These are phyloP conservation scores for Colletotrichum chrysophilum DNA, from an alignment of 2,329 filamentous ascomycete genomes.

Conservation along the genomic window DNA sequence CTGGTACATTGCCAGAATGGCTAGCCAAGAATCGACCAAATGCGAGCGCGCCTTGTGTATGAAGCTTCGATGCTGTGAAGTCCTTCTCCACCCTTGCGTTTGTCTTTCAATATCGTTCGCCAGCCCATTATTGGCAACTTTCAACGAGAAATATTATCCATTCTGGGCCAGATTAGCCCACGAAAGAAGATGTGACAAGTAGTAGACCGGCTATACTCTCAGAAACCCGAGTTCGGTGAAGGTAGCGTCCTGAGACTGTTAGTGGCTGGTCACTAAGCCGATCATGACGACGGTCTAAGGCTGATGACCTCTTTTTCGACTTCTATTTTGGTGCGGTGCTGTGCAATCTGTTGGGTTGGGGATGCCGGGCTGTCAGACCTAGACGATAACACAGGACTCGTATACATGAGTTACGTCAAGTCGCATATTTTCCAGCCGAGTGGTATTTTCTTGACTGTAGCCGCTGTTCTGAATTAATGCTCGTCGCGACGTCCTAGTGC, in stretches of 20 bases:
- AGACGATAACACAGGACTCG: not conserved
- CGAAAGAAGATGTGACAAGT: not conserved
- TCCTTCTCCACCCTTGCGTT: not conserved
- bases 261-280: not conserved
- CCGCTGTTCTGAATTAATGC: not conserved
- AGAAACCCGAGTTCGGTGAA: not conserved
- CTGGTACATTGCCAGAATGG: not conserved
- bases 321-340: not conserved
- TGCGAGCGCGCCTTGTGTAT: not conserved
- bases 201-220: not conserved
- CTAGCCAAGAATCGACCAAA: not conserved
- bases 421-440: not conserved
- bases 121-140: not conserved
- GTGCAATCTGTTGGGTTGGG: not conserved
- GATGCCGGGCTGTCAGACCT: not conserved
- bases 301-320: not conserved
- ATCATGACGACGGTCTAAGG: not conserved
- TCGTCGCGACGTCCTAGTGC: not conserved
- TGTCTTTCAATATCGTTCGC: not conserved
- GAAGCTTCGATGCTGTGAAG: not conserved
- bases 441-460: not conserved
- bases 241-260: not conserved
- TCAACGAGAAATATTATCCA: not conserved
- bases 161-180: constrained; percentile 3
- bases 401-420: not conserved